Conservation (phyloP, 2,329 filamentous ascomycete genomes). For the Pleochaeta shiraiana region DNA sequence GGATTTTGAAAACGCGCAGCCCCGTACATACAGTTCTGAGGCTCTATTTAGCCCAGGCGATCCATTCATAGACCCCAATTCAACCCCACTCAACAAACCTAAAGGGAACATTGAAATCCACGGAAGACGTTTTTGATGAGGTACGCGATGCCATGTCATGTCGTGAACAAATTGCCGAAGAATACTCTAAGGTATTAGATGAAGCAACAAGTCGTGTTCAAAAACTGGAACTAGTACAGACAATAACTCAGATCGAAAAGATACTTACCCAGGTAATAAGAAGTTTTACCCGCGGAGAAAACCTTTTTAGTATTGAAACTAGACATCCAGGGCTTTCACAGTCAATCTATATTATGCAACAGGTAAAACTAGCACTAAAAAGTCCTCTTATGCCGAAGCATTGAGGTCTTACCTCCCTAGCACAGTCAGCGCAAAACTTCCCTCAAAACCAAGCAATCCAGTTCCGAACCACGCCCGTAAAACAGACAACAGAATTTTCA, state of each 20-base stretch:
- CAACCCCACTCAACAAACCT: neutral
- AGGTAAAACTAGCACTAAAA: neutral
- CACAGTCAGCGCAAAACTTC: neutral
- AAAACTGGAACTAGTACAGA: neutral
- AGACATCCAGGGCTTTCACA: neutral
- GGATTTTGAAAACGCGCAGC: neutral
- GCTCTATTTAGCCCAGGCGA: neutral
- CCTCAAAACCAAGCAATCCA: neutral
- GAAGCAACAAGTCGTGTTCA: neutral
- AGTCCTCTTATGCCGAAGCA: neutral
- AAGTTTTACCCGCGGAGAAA: neutral
- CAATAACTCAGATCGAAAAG: neutral
- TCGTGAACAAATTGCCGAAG: neutral
- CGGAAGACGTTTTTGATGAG: neutral
- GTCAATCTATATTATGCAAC: neutral
- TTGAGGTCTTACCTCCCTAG: neutral
- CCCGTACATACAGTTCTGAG: neutral
- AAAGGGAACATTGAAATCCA: neutral
- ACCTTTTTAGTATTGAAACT: neutral
- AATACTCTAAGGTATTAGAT: neutral
- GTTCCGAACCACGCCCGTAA: neutral
- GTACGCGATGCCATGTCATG: neutral
- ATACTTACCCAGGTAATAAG: neutral
- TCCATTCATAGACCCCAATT: neutral
- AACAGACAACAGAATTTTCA: neutral